These are phyloP conservation scores for Fomitopsis pinicola DNA, from an alignment of 1,284 basidiomycete genomes.

Conservation along the genomic window DNA sequence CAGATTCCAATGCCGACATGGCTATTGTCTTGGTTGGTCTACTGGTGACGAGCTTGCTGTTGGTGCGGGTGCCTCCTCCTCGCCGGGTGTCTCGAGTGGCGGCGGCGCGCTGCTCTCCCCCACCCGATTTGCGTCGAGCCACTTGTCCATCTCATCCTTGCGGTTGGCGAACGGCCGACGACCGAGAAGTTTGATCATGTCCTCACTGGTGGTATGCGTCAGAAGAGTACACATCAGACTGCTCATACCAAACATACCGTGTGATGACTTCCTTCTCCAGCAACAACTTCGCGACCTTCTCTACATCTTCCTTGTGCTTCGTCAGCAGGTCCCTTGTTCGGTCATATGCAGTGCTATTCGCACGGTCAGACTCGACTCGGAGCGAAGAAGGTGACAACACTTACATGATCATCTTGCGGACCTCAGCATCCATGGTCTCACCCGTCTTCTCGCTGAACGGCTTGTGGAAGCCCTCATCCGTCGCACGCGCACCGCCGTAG, in stretches of 20 bases:
- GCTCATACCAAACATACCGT: slow-evolving; percentile 45
- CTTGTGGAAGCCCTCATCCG: slow-evolving; percentile 91
- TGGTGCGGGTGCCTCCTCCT: slow-evolving; percentile 35
- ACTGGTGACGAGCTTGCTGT: slow-evolving; percentile 37
- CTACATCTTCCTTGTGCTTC: slow-evolving; percentile 83
- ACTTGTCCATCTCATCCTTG: slow-evolving; percentile 91
- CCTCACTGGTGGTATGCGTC: slow-evolving; percentile 47
- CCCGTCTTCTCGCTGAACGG: slow-evolving; percentile 98
- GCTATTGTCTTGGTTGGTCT: slow-evolving; percentile 19
- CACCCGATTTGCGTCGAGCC: slow-evolving; percentile 73
- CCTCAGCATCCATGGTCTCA: slow-evolving; percentile 88
- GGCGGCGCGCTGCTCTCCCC: slow-evolving; percentile 52
- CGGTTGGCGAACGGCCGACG: slow-evolving; percentile 78
- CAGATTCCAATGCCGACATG: slow-evolving; percentile 4
- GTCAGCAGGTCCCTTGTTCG: slow-evolving; percentile 83
- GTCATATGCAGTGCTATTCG: slow-evolving; percentile 68
- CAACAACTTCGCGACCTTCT: slow-evolving; percentile 89
- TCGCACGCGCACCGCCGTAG: slow-evolving; percentile 83
- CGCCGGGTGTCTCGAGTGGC: slow-evolving; percentile 42
- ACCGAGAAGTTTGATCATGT: slow-evolving; percentile 85
- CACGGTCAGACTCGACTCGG: background rate
- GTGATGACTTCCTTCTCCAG: slow-evolving; percentile 96
- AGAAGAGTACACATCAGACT: slow-evolving; percentile 11
- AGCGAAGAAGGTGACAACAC: slow-evolving; percentile 18
- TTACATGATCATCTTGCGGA: slow-evolving; percentile 91